Evolutionary conservation across 176 grass and related monocot genomes (phyloP).

Genomic region (Miscanthus lutarioriparius): DNA sequence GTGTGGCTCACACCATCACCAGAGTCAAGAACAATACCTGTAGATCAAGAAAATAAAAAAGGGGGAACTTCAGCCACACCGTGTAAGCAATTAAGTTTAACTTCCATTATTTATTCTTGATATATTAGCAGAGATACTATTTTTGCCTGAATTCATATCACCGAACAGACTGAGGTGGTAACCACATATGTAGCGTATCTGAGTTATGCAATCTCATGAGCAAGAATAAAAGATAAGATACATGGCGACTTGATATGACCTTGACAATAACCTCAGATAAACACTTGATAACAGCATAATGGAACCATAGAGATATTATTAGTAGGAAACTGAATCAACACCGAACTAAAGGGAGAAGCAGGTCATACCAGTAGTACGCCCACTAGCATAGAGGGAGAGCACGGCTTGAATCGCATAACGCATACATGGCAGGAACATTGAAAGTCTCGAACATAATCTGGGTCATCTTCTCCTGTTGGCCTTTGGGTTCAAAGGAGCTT

Average conservation of each 20-base stretch:
- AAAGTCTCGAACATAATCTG: conserved; percentile 90
- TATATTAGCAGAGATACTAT: background rate
- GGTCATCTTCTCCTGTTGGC: conserved; percentile 94
- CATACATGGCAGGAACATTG: conserved; percentile 91
- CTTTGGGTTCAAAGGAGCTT: conserved; percentile 86
- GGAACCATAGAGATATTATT: background rate
- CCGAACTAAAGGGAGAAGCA: conserved; percentile 12
- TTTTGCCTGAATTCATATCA: background rate
- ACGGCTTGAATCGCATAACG: conserved; percentile 80
- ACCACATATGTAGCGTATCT: background rate
- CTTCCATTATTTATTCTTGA: background rate
- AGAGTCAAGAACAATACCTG: conserved; percentile 78
- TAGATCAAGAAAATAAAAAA: background rate
- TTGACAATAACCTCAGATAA: background rate
- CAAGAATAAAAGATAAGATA: background rate
- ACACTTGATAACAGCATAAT: background rate
- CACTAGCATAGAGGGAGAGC: conserved; percentile 88
- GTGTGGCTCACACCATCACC: conserved; percentile 89
- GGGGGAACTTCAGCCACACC: conserved; percentile 3
- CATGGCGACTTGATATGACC: background rate
- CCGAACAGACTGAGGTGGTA: background rate
- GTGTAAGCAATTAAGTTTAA: background rate
- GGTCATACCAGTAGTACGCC: conserved; percentile 57
- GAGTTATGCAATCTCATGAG: background rate
- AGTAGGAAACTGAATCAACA: background rate